Base-by-base conservation (phyloP, 2,329 filamentous ascomycete genomes). In the Thielaviopsis populi region DNA sequence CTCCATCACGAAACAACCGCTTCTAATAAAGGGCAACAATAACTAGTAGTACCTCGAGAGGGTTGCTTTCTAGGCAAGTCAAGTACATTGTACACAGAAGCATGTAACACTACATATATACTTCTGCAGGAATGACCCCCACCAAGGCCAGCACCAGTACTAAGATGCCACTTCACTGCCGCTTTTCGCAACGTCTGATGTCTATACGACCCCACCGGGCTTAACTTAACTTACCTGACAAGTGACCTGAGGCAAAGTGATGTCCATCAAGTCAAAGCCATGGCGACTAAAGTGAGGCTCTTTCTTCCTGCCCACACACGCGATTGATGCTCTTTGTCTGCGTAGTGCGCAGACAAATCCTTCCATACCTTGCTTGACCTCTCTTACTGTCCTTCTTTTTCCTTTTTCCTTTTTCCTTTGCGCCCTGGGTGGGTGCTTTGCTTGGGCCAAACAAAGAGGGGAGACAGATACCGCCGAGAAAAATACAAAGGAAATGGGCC, bases 151-250 rank as follows among this genome's bases (percentile, higher is more conserved):
- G 1, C 30, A 56, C 22, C 17, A 56, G 15, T 8, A 30, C 22
- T 24, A 54, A 56, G 27, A n/a, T 17, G 50, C 50, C 50, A 56
- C 50, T 56, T 56, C 50, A 56, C 27, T 56, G 50, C 50, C 50
- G 27, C 46, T 2, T 50, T 50, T 50, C 15, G 19, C 50, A 30
- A 56, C 50, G 27, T 56, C 50, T n/a, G 50, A 56, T 46, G 42
- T 56, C 15, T 56, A 56, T 56, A 33, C 50, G 50, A 56, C 50
- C 50, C 50, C 50, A 56, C 50, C 15, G 10, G 24, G 50, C 50
- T 33, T 33, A 54, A 53, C 22, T 24, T 27, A 30, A 17, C 50
- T 56, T 56, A n/a, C 15, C 50, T 56, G 50, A 56, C 50, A 56
- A 33, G 50, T 56, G 50, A 56, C 50, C 27, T 56, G 50, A 56